phyloP scores from a whole-genome alignment of 1,139 yeast genomes.

The Zygoascus meyerae region DNA sequence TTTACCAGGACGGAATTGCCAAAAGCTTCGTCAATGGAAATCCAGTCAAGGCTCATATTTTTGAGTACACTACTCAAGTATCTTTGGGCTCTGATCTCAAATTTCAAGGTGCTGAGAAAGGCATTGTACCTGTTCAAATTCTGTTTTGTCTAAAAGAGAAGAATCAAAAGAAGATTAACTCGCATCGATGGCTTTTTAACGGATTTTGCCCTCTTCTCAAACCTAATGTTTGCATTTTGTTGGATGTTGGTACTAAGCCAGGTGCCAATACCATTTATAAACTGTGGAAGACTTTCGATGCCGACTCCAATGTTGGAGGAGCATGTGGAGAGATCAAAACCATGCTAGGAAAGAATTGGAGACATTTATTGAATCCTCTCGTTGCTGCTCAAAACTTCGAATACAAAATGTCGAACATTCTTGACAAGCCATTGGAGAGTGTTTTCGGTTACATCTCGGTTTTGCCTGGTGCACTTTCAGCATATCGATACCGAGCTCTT shows the following conservation, averaged over 20 bases:
- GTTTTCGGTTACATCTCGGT: slow-evolving; percentile 79
- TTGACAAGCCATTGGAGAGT: slow-evolving; percentile 80
- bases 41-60: slow-evolving; percentile 85
- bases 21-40: slow-evolving; percentile 86
- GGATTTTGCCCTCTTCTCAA: slow-evolving; percentile 86
- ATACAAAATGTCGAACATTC: slow-evolving; percentile 72
- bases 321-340: slow-evolving; percentile 97
- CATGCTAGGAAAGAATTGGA: slow-evolving; percentile 83
- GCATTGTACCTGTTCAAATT: slow-evolving; percentile 87
- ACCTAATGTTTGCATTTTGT: slow-evolving; percentile 76
- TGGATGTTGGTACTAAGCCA: slow-evolving; percentile 93
- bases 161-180: slow-evolving; percentile 84
- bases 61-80: slow-evolving; percentile 89
- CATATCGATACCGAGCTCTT: slow-evolving; percentile 83
- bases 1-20: slow-evolving; percentile 94
- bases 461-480: slow-evolving; percentile 84
- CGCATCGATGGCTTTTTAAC: slow-evolving; percentile 92
- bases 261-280: slow-evolving; percentile 80
- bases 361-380: slow-evolving; percentile 73
- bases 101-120: slow-evolving; percentile 74
- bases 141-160: slow-evolving; percentile 84
- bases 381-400: slow-evolving; percentile 85
- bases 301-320: slow-evolving; percentile 94
- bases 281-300: slow-evolving; percentile 94
- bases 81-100: slow-evolving; percentile 78